These are phyloP conservation scores for Tephrocybe sp. DNA, from an alignment of 768 basidiomycete genomes.

Conservation along the genomic window DNA sequence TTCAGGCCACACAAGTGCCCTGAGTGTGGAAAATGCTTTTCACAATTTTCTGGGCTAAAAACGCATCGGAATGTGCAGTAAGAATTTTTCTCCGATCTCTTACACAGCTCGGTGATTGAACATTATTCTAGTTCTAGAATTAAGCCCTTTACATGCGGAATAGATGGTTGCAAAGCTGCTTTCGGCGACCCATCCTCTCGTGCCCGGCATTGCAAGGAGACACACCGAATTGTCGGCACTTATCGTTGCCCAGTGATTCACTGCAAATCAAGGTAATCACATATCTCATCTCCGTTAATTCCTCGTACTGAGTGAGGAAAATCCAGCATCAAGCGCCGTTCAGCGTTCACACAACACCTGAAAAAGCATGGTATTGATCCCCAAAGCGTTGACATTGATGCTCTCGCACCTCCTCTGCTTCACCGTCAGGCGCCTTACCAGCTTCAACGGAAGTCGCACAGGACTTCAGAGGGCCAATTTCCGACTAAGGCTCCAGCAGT, in stretches of 20 bases:
- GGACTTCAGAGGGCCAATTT: not conserved
- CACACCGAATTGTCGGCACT: slow-evolving; percentile 41
- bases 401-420: slow-evolving; percentile 27
- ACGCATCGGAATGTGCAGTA: slow-evolving; percentile 71
- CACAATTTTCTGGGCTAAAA: slow-evolving; percentile 59
- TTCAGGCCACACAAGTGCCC: slow-evolving; percentile 52
- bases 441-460: not conserved
- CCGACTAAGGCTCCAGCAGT: no score
- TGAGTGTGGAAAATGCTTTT: slow-evolving; percentile 54
- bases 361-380: slow-evolving; percentile 45
- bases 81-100: slow-evolving; percentile 23
- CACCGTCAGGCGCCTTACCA: slow-evolving; percentile 10
- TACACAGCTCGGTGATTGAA: not conserved
- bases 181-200: slow-evolving; percentile 76
- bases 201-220: slow-evolving; percentile 63
- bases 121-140: slow-evolving; percentile 39
- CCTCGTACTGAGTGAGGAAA: no score
- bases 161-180: slow-evolving; percentile 41
- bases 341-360: slow-evolving; percentile 56
- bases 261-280: slow-evolving; percentile 49
- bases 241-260: slow-evolving; percentile 43
- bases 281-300: not conserved
- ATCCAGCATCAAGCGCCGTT: slow-evolving; percentile 64
- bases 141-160: slow-evolving; percentile 54
- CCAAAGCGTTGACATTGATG: slow-evolving; percentile 29